These are phyloP conservation scores for Lunularia cruciata DNA, from an alignment of 225 moss, liverwort and hornwort genomes.

Conservation along the genomic window DNA sequence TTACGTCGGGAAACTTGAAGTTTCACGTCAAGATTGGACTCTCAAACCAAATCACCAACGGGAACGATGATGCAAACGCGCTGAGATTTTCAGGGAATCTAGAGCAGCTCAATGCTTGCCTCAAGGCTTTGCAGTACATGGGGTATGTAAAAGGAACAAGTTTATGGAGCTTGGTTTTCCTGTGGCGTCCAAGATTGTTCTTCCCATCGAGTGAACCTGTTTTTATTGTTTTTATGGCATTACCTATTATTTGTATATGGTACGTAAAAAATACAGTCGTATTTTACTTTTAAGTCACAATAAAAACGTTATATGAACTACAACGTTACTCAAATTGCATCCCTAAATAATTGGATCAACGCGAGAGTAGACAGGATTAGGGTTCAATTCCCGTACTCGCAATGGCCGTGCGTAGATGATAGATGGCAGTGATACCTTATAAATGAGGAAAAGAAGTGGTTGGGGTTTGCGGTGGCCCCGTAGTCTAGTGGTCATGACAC, in stretches of 20 bases:
- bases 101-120: constrained; percentile 6
- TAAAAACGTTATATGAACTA: too few relatives aligned
- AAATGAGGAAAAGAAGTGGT: neutral
- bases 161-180: neutral
- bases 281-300: too few relatives aligned
- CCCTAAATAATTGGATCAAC: too few relatives aligned
- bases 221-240: too few relatives aligned
- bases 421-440: too few relatives aligned
- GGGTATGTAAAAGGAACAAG: constrained; percentile 5
- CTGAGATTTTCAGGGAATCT: constrained; percentile 13
- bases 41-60: neutral
- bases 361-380: too few relatives aligned
- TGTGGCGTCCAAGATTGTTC: neutral
- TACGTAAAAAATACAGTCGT: too few relatives aligned
- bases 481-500: neutral
- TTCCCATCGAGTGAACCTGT: too few relatives aligned
- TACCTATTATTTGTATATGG: too few relatives aligned
- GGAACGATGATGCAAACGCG: neutral
- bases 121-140: constrained; percentile 29
- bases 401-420: too few relatives aligned
- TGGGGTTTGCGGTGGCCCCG: neutral
- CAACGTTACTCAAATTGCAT: too few relatives aligned
- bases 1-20: neutral
- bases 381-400: too few relatives aligned
- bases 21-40: neutral